Base-by-base conservation (phyloP, 2,329 filamentous ascomycete species). In the Fusarium nisikadoi region DNA sequence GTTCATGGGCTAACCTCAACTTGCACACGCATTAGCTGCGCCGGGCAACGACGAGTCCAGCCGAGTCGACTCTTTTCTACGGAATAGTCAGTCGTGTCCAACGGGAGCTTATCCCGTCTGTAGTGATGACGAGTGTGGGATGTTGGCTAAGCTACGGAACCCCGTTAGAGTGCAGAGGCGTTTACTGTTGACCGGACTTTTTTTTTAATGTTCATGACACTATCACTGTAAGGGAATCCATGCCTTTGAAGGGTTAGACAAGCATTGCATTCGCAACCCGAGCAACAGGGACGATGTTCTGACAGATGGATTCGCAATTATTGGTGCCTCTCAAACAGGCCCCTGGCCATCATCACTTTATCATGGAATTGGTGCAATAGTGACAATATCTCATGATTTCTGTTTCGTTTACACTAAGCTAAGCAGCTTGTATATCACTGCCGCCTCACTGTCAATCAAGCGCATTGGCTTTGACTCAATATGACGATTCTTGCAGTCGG, bases 111-210 rank as follows among this genome's bases (percentile, higher is more conserved):
- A 65, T 57, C 52, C 70, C 54, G 62, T n/a, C 54, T 42, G 31
- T 49, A 38, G 43, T 65, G 68, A 70, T 71, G 61, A 76, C 65
- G 65, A 68, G 54, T 55, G 57, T 75, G 62, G 71, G 65, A 74
- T 63, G 71, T 75, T 75, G 71, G 61, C 71, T 55, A 65, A 64
- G 71, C 63, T 60, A 68, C 72, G 68, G 63, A 63, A 63, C 69
- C 68, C 73, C 71, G 63, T 75, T 64, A 49, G 60, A 71, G 50
- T 75, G 69, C 75, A 77, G 75, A 70, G 67, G 65, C 69, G 65
- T 74, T 45, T 55, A 41, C 20, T 65, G 68, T 61, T 58, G 59
- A 58, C 50, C n/a, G 43, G 59, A 23, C 39, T 41, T 49, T 49
- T 54, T 27, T 55, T 25, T 25, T 25, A 25, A 58, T 52, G 19